These are phyloP conservation scores for Emmonsia crescens DNA, from an alignment of 2,329 filamentous ascomycete genomes.

Conservation along the genomic window DNA sequence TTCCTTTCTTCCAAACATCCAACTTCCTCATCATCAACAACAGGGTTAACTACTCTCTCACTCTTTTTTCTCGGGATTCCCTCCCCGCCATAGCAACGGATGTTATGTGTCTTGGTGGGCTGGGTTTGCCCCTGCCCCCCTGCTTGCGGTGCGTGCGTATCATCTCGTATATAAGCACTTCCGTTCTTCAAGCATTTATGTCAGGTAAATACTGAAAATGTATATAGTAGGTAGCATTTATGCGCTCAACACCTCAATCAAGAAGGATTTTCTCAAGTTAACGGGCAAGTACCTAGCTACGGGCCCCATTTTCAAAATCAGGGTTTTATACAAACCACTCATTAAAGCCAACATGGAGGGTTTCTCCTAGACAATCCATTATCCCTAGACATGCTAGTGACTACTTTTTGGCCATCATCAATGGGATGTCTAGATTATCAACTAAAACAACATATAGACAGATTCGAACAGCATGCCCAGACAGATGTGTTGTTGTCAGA, in stretches of 20 bases:
- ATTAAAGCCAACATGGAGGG: neutral
- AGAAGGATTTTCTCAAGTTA: neutral
- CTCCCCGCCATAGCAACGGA: neutral
- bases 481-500: neutral
- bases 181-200: neutral
- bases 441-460: neutral
- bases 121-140: neutral
- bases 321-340: neutral
- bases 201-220: neutral
- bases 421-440: neutral
- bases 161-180: neutral
- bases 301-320: neutral
- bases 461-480: no score
- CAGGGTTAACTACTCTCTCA: neutral
- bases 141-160: neutral
- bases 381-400: neutral
- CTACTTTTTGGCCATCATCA: neutral
- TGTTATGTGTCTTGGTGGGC: neutral
- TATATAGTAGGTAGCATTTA: neutral
- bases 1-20: no score
- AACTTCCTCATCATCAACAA: neutral
- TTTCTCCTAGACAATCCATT: neutral
- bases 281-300: neutral
- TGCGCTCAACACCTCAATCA: neutral
- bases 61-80: neutral